Percentiles rank a stretch among this genome's conserved stretches.
Conservation (phyloP, 2,329 filamentous ascomycete genomes). For the Exserohilum turcica region DNA sequence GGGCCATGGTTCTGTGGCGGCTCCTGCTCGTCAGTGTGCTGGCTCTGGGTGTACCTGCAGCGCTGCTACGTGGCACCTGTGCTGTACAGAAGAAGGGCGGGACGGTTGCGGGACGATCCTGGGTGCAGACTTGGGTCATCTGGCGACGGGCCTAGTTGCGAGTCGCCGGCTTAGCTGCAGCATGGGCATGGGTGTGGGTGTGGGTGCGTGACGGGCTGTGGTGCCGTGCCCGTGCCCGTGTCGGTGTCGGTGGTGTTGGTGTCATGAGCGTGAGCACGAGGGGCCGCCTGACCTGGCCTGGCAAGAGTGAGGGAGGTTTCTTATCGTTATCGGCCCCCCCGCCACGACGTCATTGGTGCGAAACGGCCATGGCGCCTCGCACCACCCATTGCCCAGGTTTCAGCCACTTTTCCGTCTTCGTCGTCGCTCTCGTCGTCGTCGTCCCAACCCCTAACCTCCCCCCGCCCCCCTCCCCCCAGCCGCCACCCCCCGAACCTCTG, state of each 20-base stretch:
- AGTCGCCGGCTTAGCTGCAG: constrained; percentile 41
- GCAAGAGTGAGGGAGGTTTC: constrained; percentile 12
- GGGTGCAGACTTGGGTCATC: constrained; percentile 34
- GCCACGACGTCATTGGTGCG: constrained; percentile 30
- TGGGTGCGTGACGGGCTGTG: constrained; percentile 1
- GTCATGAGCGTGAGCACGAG: no score
- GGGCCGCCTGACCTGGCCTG: constrained; percentile 23
- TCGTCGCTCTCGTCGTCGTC: no score
- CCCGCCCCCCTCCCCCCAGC: no score
- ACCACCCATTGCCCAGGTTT: constrained; percentile 11
- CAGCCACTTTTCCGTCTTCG: no score
- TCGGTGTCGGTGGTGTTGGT: constrained; percentile 10
- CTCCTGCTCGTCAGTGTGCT: constrained; percentile 34
- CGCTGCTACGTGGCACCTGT: constrained; percentile 47
- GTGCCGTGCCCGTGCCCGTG: no score
- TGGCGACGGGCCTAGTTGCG: constrained; percentile 28
- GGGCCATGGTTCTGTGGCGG: constrained; percentile 21
- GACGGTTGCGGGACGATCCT: constrained; percentile 47
- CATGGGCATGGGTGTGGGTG: no score
- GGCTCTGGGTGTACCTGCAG: constrained; percentile 40
- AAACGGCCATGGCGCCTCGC: constrained; percentile 9
- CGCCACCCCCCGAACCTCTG: no score
- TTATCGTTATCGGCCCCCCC: constrained; percentile 32
- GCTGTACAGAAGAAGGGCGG: constrained; percentile 40
- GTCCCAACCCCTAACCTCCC: not conserved